Percentiles rank a stretch among this genome's conserved stretches.
These are phyloP conservation scores for Escallonia herrerae DNA, from an alignment of 129 eudicot species.

Conservation along the genomic window DNA sequence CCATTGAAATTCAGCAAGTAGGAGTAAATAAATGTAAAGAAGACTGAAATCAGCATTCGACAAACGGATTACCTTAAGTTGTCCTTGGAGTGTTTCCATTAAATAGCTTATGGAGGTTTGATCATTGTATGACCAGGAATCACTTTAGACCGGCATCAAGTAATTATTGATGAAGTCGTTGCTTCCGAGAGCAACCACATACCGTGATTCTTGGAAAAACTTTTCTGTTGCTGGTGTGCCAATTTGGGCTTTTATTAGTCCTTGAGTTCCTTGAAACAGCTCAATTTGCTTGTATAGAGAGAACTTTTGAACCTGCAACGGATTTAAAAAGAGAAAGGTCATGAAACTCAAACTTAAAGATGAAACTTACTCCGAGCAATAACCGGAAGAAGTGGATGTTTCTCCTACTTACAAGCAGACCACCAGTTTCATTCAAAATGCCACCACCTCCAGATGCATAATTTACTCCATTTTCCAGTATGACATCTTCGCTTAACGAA, in stretches of 20 bases:
- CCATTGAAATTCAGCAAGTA: too few relatives aligned
- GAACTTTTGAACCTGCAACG: conserved; percentile 68
- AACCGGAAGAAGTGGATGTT: background rate
- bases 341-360: background rate
- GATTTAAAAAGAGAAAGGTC: background rate
- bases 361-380: background rate
- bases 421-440: conserved; percentile 89
- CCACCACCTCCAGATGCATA: conserved; percentile 99
- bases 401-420: conserved; percentile 64
- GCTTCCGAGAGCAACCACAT: conserved; percentile 92
- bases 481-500: conserved; percentile 53
- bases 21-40: too few relatives aligned
- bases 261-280: conserved; percentile 77
- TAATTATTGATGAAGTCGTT: conserved; percentile 96
- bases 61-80: conserved; percentile 45
- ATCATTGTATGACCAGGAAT: conserved; percentile 83
- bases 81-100: conserved; percentile 55
- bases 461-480: conserved; percentile 75
- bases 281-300: conserved; percentile 79
- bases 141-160: conserved; percentile 79
- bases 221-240: conserved; percentile 51
- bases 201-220: conserved; percentile 60
- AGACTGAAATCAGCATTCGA: background rate
- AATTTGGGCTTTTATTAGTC: conserved; percentile 37
- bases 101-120: conserved; percentile 47